Base-by-base conservation (phyloP, 164 flowering plant genomes). In the Chimonanthus praecox region DNA sequence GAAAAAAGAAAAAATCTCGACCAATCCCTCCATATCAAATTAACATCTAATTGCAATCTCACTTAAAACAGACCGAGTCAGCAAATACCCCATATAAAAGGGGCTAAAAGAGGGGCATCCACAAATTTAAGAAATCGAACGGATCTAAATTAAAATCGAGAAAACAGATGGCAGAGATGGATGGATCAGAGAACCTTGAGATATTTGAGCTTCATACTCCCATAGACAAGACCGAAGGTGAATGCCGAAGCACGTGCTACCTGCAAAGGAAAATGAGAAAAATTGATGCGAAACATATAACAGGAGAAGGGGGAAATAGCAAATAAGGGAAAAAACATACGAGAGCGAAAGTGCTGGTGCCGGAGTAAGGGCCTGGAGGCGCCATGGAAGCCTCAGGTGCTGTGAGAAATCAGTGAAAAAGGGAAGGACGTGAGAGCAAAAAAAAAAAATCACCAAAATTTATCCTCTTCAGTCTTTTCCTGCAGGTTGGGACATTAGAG, bases 211-310 rank as follows among this genome's bases (percentile, higher is more conserved):
- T 89, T 91, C 18, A 87, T 15, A 81, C 81, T 84, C 18, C 96
- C 94, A 50, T 89, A 91, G 47, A 86, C 88, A 47, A 89, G 75
- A 6, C 96, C 92, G n/a, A 83, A 54, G 4, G 90, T 81, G 82
- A 89, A 83, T 15, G 90, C 89, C 15, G 94, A 91, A 13, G 73
- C 89, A 64, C 96, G 90, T 80, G 89, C 94, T 18, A 87, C 94
- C 94, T 91, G 76, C 61, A 18, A 71, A 64, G 15, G 44, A 44
- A 43, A 21, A n/a, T 66, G 71, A 65, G 10, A 66, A n/a, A 16
- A 18, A 43, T 10, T 15, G 50, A 46, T 47, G 49, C 60, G 46
- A 49, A 33, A 58, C 4, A 3, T 8, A 54, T 11, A 71, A 16
- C 15, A 15, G 44, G 11, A 13, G 15, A 60, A 6, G 33, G 47